Conservation (phyloP, 164 flowering plant genomes). For the Vitis cinerea region DNA sequence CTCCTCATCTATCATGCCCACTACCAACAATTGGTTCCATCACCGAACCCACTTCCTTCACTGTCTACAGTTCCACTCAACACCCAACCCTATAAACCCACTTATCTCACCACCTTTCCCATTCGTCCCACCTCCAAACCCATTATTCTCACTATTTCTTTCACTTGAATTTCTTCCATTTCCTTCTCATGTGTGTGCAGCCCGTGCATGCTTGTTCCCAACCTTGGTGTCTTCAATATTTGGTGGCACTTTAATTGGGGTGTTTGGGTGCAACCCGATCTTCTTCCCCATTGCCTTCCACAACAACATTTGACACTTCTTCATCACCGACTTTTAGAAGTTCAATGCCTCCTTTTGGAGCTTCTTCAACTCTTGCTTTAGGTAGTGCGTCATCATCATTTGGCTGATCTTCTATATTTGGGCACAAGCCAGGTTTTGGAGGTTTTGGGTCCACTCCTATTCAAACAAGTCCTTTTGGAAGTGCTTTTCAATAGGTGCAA, state of each 20-base stretch:
- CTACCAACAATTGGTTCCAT: no score
- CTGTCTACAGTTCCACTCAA: no score
- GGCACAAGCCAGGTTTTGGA: conserved; percentile 85
- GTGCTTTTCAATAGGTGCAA: conserved; percentile 77
- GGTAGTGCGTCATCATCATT: conserved; percentile 63
- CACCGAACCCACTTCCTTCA: no score
- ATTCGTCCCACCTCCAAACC: no score
- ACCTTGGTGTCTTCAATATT: conserved; percentile 44
- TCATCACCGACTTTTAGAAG: conserved; percentile 73
- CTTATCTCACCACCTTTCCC: no score
- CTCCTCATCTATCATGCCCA: no score
- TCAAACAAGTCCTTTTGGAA: conserved; percentile 87
- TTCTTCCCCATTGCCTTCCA: conserved; percentile 66
- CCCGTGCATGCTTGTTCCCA: no score
- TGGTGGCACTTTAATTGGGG: conserved; percentile 93
- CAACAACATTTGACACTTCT: conserved; percentile 77
- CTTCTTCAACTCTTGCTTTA: conserved; percentile 74
- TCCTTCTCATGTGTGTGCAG: no score
- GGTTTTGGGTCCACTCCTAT: conserved; percentile 76
- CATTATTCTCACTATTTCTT: no score
- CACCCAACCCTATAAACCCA: no score
- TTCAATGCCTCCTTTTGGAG: conserved; percentile 65
- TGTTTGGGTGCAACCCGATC: conserved; percentile 72
- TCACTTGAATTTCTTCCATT: no score
- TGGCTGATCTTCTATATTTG: conserved; percentile 61